Percentiles rank a stretch among this genome's conserved stretches.
Conservation (phyloP, 495 filamentous ascomycete species). For the Neurospora tetrasperma region DNA sequence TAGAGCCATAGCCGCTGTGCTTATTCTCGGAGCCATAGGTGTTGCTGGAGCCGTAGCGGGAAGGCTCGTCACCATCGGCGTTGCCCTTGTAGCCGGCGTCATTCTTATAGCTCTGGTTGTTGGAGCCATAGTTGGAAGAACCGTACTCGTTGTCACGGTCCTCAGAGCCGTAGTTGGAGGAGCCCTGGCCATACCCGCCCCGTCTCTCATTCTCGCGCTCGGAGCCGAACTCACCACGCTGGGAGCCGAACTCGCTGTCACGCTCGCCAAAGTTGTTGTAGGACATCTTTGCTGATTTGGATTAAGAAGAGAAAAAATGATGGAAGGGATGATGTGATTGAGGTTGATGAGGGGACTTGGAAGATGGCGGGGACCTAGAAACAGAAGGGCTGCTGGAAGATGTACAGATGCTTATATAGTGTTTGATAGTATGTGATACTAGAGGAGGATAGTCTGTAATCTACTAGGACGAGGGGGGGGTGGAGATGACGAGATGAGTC, state of each 20-base stretch:
- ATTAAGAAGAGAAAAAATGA: not conserved
- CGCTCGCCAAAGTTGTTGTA: not conserved
- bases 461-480: not conserved
- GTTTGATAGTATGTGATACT: not conserved
- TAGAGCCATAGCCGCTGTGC: not conserved
- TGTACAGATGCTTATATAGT: not conserved
- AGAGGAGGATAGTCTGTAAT: not conserved
- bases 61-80: not conserved
- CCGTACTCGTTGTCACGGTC: not conserved
- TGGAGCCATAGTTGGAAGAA: not conserved
- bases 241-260: not conserved
- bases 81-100: not conserved
- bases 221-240: not conserved
- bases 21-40: slow-evolving; percentile 12
- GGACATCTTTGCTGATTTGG: not conserved
- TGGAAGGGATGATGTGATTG: not conserved
- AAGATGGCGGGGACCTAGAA: not conserved
- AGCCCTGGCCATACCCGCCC: not conserved
- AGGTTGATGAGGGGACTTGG: not conserved
- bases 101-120: not conserved
- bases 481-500: not conserved
- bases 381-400: not conserved
- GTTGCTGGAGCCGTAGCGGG: not conserved
- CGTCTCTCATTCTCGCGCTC: not conserved
- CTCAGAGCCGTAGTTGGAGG: not conserved